Evolutionary conservation across 305 asterid genomes (phyloP), one percentile per base, ranked within the genome.

Genomic region (Solanum hybrid): DNA sequence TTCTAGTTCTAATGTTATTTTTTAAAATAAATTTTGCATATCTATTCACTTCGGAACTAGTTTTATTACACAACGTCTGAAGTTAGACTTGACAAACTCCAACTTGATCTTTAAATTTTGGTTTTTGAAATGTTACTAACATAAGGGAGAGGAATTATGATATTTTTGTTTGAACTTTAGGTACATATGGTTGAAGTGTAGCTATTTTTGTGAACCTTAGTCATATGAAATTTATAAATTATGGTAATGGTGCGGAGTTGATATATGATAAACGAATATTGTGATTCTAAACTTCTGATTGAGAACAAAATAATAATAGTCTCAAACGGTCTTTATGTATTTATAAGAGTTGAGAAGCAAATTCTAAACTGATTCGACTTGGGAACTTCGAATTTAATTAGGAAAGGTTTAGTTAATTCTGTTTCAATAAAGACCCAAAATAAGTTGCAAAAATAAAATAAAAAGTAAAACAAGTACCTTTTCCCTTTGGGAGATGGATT

Each of bases 1-100:
- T 88, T 90, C 93, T 90, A 93, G 87, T 84, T 92, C 4, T 56
- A 81, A 88, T 92, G 92, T 90, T 81, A 89, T 84, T 31, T 79
- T 1, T 56, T 75, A 16, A 73, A 27, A 14, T 3, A 38, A 38
- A 38, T 29, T 31, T 31, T 31, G 78, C 24, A 31, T 31, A 2
- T 75, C 22, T 72, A 26, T 14, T 72, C 35, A 3, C 78, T 72
- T 72, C 0, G 3, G 5, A 27, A 72, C 35, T 27, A 27, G 1
- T 56, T 56, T 3, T 5, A 73, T 12, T 1, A 29, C 3, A 32
- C 10, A 1, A 4, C 0, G 1, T 37, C 4, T 38, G 42, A 38
- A 38, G 42, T 10, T 38, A 38, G 46, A 0, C 46, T 38, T 38
- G 46, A 38, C 13, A 38, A 38, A 38, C 1, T 38, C 46, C 3